Evolutionary conservation across 2,329 filamentous ascomycete species (phyloP).

Genomic region (Graphilbum fragrans): DNA sequence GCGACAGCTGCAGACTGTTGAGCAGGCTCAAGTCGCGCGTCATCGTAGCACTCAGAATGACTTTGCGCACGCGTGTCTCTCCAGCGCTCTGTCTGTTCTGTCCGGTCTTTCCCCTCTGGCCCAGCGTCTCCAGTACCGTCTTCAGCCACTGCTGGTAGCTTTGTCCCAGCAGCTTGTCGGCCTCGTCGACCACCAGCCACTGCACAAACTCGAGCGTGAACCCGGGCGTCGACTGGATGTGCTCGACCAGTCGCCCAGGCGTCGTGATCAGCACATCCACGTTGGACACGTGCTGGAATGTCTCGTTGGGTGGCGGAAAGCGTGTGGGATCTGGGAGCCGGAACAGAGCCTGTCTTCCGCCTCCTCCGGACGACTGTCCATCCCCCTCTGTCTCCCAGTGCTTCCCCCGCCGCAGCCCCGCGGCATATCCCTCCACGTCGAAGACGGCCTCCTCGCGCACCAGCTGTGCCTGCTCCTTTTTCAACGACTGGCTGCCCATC

Average conservation of each 20-base stretch:
- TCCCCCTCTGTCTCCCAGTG: slow-evolving; percentile 20
- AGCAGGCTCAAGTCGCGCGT: slow-evolving; percentile 75
- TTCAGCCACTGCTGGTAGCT: slow-evolving; percentile 87
- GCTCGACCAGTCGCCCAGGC: slow-evolving; percentile 82
- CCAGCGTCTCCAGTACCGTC: slow-evolving; percentile 53
- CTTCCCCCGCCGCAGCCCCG: slow-evolving; percentile 18
- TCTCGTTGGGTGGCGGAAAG: slow-evolving; percentile 32
- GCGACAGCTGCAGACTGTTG: slow-evolving; percentile 55
- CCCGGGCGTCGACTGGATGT: slow-evolving; percentile 71
- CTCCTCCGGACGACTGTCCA: neutral
- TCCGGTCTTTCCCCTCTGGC: neutral
- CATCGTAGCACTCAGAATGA: slow-evolving; percentile 86
- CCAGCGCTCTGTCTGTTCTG: slow-evolving; percentile 16
- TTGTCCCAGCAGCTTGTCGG: slow-evolving; percentile 81
- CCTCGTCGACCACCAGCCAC: slow-evolving; percentile 90
- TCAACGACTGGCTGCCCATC: slow-evolving; percentile 67
- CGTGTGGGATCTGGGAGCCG: slow-evolving; percentile 22
- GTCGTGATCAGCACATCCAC: slow-evolving; percentile 87
- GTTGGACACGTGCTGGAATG: slow-evolving; percentile 54
- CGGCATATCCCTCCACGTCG: slow-evolving; percentile 46
- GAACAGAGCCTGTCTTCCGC: slow-evolving; percentile 9
- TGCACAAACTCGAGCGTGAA: slow-evolving; percentile 68
- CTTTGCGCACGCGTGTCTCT: slow-evolving; percentile 51
- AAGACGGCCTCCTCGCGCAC: slow-evolving; percentile 41
- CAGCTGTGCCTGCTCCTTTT: slow-evolving; percentile 42